Evolutionary conservation across 441 rosid genomes (phyloP).

Genomic region (Daphne laureola): DNA sequence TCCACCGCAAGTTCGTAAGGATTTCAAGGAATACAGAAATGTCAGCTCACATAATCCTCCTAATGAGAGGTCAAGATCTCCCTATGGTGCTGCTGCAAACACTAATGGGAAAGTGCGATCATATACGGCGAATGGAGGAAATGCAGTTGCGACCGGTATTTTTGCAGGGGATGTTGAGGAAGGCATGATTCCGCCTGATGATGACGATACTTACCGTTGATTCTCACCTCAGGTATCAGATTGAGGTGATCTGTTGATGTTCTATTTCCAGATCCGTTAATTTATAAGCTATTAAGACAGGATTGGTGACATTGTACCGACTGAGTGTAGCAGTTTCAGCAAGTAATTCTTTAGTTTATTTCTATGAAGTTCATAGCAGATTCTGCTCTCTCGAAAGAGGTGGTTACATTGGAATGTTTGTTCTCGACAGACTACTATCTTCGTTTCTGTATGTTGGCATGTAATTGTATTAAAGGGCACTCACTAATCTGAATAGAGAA

Average conservation of each 20-base stretch:
- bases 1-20: conserved; percentile 5
- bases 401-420: no score
- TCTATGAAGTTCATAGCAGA: no score
- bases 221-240: background rate
- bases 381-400: no score
- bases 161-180: conserved; percentile 19
- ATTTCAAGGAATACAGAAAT: conserved; percentile 6
- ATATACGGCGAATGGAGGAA: background rate
- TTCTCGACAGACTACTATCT: no score
- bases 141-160: background rate
- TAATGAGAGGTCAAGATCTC: conserved; percentile 20
- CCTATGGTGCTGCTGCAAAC: conserved; percentile 9
- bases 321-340: no score
- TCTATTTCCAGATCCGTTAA: background rate
- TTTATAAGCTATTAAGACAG: background rate
- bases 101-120: background rate
- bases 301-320: no score
- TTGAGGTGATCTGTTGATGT: conserved; percentile 1
- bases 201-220: background rate
- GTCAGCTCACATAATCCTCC: conserved; percentile 2
- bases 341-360: no score
- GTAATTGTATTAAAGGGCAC: no score
- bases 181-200: conserved; percentile 31
- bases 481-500: no score
- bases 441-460: no score